A percentile compares a stretch with the other conserved stretches of the same genome.
These are phyloP conservation scores for Forsythia suspensa DNA, from an alignment of 257 asterid species.

Conservation along the genomic window DNA sequence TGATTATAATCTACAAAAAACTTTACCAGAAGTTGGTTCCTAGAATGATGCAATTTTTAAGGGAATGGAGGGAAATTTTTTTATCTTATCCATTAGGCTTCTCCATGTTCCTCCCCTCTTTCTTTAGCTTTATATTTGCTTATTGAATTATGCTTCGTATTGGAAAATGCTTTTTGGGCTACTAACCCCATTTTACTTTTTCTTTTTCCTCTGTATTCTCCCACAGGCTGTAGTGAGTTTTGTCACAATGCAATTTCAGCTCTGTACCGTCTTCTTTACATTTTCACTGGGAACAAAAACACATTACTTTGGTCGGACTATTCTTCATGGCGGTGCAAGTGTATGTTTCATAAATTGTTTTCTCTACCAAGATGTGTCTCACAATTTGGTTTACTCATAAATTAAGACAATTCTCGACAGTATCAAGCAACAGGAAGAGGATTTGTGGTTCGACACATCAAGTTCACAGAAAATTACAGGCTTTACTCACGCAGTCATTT, in stretches of 20 bases:
- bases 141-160: background rate
- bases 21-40: background rate
- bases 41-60: too few species aligned
- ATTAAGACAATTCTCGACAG: conserved; percentile 42
- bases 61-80: background rate
- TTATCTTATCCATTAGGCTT: background rate
- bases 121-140: background rate
- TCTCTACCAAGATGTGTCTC: conserved; percentile 18
- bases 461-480: conserved; percentile 93
- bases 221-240: conserved; percentile 88
- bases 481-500: conserved; percentile 97
- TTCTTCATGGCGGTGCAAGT: conserved; percentile 98
- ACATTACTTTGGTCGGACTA: conserved; percentile 96
- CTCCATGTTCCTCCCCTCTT: background rate
- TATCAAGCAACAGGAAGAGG: conserved; percentile 99
- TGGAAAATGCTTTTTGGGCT: background rate
- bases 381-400: conserved; percentile 16
- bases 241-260: conserved; percentile 98
- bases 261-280: conserved; percentile 87
- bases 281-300: conserved; percentile 94
- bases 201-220: conserved; percentile 9
- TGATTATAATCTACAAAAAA: too few species aligned
- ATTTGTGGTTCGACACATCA: conserved; percentile 95
- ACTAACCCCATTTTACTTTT: conserved; percentile 13
- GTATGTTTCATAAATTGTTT: conserved; percentile 41